Evolutionary conservation across 2,329 filamentous ascomycete species (phyloP).

Genomic region (Fusarium penzigii): DNA sequence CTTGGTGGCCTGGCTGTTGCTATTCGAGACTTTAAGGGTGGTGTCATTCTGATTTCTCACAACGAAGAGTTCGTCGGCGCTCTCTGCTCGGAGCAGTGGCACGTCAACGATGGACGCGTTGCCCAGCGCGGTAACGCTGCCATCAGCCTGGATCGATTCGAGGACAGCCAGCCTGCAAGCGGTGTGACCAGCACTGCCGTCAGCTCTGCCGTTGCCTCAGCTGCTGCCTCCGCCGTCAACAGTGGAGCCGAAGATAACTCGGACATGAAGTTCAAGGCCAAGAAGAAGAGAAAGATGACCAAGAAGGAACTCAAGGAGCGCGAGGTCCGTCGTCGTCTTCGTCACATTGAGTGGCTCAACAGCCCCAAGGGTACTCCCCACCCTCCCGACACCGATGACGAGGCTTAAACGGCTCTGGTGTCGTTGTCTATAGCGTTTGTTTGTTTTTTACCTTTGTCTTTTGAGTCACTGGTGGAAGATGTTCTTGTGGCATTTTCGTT

Average conservation of each 20-base stretch:
- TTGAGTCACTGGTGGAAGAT: not conserved
- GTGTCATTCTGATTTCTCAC: conserved; percentile 98
- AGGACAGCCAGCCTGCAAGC: conserved; percentile 71
- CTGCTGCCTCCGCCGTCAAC: conserved; percentile 56
- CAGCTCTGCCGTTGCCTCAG: conserved; percentile 32
- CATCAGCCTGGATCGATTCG: conserved; percentile 79
- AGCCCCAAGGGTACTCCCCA: conserved; percentile 82
- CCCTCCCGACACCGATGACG: conserved; percentile 76
- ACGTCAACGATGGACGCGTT: conserved; percentile 84
- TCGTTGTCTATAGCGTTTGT: conserved; percentile 7
- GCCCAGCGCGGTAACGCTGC: conserved; percentile 79
- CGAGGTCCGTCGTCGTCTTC: conserved; percentile 80
- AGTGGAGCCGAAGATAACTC: conserved; percentile 79
- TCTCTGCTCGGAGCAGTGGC: conserved; percentile 94
- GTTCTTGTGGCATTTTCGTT: not conserved
- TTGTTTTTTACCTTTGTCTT: not conserved
- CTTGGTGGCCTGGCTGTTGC: conserved; percentile 96
- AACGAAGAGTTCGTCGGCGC: conserved; percentile 99
- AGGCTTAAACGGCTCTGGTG: conserved; percentile 43
- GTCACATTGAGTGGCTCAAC: conserved; percentile 85
- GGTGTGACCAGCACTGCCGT: conserved; percentile 55
- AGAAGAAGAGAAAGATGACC: conserved; percentile 99
- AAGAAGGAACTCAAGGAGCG: conserved; percentile 94
- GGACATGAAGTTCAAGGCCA: conserved; percentile 83
- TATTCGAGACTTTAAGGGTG: conserved; percentile 96